A percentile compares a stretch with the other conserved stretches of the same genome.
Evolutionary conservation across 2,329 filamentous ascomycete genomes (phyloP).

Genomic region (Monilinia fructicola): DNA sequence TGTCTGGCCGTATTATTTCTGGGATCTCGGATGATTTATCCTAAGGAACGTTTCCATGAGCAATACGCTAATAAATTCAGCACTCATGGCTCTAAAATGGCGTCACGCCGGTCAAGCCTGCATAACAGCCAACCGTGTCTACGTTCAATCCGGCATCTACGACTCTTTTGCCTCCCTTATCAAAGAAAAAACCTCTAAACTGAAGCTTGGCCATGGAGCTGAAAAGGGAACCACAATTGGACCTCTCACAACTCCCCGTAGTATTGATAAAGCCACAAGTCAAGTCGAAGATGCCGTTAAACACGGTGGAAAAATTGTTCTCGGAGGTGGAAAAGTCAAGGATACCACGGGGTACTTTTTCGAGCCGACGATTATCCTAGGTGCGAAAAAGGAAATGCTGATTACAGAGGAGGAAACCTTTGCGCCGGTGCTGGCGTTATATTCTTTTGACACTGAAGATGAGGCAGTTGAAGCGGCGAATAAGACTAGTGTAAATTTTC

Average conservation of each 20-base stretch:
- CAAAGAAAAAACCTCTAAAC: constrained; percentile 50
- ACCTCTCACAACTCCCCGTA: constrained; percentile 56
- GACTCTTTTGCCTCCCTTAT: constrained; percentile 59
- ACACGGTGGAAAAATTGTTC: constrained; percentile 61
- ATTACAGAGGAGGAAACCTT: constrained; percentile 63
- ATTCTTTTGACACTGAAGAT: constrained; percentile 65
- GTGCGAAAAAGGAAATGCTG: constrained; percentile 58
- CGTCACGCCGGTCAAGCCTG: constrained; percentile 64
- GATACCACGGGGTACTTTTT: constrained; percentile 63
- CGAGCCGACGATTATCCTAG: constrained; percentile 63
- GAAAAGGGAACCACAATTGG: constrained; percentile 59
- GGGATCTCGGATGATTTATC: not conserved
- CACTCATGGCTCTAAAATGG: constrained; percentile 52
- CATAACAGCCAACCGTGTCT: constrained; percentile 64
- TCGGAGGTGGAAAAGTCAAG: constrained; percentile 57
- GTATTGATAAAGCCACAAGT: constrained; percentile 54
- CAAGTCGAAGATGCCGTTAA: constrained; percentile 65
- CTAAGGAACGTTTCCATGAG: not conserved
- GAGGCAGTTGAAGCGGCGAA: constrained; percentile 61
- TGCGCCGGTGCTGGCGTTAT: constrained; percentile 62
- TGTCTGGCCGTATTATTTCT: too few species aligned
- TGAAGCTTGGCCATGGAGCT: constrained; percentile 62
- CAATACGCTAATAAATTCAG: constrained; percentile 15
- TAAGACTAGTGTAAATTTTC: constrained; percentile 47
- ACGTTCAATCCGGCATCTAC: constrained; percentile 62